Percentiles rank a stretch among this genome's conserved stretches.
These are phyloP conservation scores for Willaertia magna DNA, from an alignment of 208 protist species.

Conservation along the genomic window DNA sequence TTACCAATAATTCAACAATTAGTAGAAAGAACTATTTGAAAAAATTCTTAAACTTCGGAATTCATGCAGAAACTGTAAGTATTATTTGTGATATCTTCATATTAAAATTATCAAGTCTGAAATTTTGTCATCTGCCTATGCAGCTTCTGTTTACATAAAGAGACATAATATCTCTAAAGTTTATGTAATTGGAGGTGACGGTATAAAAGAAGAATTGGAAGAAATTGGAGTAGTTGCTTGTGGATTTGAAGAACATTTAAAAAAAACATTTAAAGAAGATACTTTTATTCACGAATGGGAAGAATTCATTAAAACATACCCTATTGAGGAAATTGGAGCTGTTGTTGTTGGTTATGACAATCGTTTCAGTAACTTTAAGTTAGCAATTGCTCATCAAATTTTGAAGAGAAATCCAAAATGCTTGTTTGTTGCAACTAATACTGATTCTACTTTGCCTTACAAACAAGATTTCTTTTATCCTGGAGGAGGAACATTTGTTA, in stretches of 20 bases:
- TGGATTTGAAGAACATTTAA: neutral
- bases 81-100: neutral
- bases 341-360: neutral
- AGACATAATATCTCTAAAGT: neutral
- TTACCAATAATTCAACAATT: slow-evolving; percentile 2
- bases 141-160: neutral
- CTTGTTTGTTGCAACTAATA: neutral
- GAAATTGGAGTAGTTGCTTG: neutral
- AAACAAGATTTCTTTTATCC: neutral
- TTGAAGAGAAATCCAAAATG: neutral
- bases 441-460: neutral
- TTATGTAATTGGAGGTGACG: neutral
- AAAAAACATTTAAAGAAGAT: neutral
- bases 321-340: neutral
- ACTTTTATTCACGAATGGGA: neutral
- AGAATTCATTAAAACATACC: neutral
- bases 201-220: neutral
- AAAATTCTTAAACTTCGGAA: neutral
- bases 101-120: neutral
- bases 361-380: neutral
- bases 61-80: neutral
- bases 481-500: neutral
- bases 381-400: neutral
- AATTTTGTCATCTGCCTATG: neutral
- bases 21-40: neutral